These are phyloP conservation scores for Pyrenochaeta sp. DNA, from an alignment of 2,329 filamentous ascomycete genomes.

Conservation along the genomic window DNA sequence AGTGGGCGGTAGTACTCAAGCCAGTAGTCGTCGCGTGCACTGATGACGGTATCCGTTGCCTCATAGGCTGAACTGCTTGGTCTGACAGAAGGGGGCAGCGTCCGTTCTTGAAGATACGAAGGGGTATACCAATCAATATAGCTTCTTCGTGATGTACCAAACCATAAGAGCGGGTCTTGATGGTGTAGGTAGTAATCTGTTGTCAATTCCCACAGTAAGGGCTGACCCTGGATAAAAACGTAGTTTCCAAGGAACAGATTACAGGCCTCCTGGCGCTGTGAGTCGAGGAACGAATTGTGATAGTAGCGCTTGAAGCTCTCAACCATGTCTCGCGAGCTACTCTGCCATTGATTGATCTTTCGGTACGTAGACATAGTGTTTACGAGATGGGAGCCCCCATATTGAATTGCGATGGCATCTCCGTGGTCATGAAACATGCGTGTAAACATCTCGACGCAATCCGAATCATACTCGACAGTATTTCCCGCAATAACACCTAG, in stretches of 20 bases:
- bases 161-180: slow-evolving; percentile 78
- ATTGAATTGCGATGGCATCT: slow-evolving; percentile 97
- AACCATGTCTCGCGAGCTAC: slow-evolving; percentile 97
- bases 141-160: slow-evolving; percentile 67
- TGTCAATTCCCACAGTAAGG: slow-evolving; percentile 94
- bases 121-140: slow-evolving; percentile 94
- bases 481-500: slow-evolving; percentile 84
- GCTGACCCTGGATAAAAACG: slow-evolving; percentile 83
- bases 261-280: slow-evolving; percentile 97
- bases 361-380: slow-evolving; percentile 99
- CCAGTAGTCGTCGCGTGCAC: slow-evolving; percentile 92
- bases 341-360: slow-evolving; percentile 99
- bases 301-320: slow-evolving; percentile 99
- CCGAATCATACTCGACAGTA: slow-evolving; percentile 89
- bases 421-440: slow-evolving; percentile 98
- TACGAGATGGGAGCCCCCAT: slow-evolving; percentile 95
- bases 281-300: slow-evolving; percentile 97
- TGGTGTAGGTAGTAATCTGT: slow-evolving; percentile 98
- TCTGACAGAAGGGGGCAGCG: slow-evolving; percentile 61
- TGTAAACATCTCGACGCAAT: slow-evolving; percentile 94
- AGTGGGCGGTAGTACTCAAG: slow-evolving; percentile 93
- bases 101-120: slow-evolving; percentile 70
- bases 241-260: slow-evolving; percentile 98
- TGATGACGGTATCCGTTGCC: slow-evolving; percentile 49
- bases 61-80: slow-evolving; percentile 47